Conservation (phyloP, 2,329 filamentous ascomycete genomes). For the Hypoxylon sp. region DNA sequence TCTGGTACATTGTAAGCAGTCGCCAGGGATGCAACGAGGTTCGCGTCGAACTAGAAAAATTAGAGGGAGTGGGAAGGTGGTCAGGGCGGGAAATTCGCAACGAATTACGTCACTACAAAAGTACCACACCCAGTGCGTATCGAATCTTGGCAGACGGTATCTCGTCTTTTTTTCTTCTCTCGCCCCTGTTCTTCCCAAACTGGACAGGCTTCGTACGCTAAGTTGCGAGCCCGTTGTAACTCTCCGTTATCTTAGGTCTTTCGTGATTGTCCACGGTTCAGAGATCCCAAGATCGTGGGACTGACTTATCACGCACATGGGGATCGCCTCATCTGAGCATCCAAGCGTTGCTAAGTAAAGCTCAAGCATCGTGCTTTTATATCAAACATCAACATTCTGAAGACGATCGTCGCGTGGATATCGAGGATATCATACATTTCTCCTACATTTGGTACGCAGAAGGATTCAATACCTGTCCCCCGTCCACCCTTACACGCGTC, state of each 20-base stretch:
- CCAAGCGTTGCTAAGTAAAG: conserved; percentile 5
- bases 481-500: conserved; percentile 11
- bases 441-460: conserved; percentile 20
- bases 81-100: conserved; percentile 43
- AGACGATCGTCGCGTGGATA: conserved; percentile 17
- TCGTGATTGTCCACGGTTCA: conserved; percentile 19
- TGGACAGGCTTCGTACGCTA: conserved; percentile 15
- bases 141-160: conserved; percentile 37
- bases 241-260: conserved; percentile 26
- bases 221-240: conserved; percentile 7
- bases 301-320: conserved; percentile 38
- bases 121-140: conserved; percentile 46
- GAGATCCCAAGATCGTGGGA: conserved; percentile 38
- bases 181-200: conserved; percentile 14
- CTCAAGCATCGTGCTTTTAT: conserved; percentile 14
- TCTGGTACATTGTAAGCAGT: background rate
- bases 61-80: conserved; percentile 41
- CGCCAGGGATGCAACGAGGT: conserved; percentile 15
- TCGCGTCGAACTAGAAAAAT: conserved; percentile 36
- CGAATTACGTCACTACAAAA: conserved; percentile 50
- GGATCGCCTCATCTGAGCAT: conserved; percentile 28
- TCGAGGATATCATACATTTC: background rate
- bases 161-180: background rate
- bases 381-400: conserved; percentile 6
- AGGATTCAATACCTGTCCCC: conserved; percentile 8